These are phyloP conservation scores for Stereocaulon alpinum DNA, from an alignment of 495 filamentous ascomycete species.

Conservation along the genomic window DNA sequence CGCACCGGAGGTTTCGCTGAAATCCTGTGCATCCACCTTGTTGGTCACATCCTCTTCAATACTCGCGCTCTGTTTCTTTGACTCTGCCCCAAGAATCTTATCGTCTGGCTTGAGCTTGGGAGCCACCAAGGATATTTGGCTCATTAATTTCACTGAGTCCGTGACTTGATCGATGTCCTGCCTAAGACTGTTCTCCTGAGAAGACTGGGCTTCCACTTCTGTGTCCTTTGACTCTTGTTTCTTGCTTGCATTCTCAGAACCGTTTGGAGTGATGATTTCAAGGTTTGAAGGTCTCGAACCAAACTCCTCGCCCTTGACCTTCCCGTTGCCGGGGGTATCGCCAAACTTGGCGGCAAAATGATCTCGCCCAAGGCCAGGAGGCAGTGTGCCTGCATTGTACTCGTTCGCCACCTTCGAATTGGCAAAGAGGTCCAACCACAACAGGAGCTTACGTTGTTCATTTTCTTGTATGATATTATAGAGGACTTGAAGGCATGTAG, in stretches of 20 bases:
- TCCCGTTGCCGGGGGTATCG: constrained; percentile 4
- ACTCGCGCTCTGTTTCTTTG: neutral
- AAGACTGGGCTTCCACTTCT: neutral
- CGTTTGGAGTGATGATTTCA: neutral
- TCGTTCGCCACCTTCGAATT: constrained; percentile 42
- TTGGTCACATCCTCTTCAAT: neutral
- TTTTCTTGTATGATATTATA: constrained; percentile 91
- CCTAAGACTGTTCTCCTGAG: neutral
- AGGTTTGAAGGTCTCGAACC: neutral
- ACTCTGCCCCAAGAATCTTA: too few relatives aligned
- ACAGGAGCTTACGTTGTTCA: constrained; percentile 78
- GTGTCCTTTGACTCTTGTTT: neutral
- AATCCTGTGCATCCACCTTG: neutral
- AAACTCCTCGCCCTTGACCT: neutral
- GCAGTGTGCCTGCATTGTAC: constrained; percentile 18
- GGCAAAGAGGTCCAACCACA: constrained; percentile 82
- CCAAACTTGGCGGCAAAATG: neutral
- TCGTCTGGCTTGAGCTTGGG: too few relatives aligned
- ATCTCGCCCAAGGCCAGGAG: constrained; percentile 14
- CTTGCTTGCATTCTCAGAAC: neutral
- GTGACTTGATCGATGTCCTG: constrained; percentile 6
- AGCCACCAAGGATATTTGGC: neutral
- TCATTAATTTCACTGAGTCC: neutral
- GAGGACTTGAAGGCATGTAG: constrained; percentile 79
- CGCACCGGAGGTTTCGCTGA: neutral